These are phyloP conservation scores for Kwoniella heveanensis DNA, from an alignment of 768 basidiomycete species.

Conservation along the genomic window DNA sequence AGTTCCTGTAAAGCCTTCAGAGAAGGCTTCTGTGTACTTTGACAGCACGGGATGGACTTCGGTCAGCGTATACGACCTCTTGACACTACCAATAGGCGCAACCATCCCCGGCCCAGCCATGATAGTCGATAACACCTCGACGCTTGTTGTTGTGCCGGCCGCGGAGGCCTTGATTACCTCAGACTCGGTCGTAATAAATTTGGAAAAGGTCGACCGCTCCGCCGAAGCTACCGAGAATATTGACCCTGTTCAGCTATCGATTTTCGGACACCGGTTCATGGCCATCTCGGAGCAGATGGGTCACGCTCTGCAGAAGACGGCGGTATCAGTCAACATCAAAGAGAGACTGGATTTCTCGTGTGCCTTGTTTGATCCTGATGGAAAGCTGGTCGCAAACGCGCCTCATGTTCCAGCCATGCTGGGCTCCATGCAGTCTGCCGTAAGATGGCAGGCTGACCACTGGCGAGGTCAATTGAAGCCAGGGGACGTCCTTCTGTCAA, in stretches of 20 bases:
- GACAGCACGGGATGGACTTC: neutral
- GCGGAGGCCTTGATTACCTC: conserved; percentile 29
- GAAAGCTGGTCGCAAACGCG: conserved; percentile 89
- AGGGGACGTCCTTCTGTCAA: conserved; percentile 92
- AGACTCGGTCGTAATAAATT: conserved; percentile 40
- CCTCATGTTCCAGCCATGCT: conserved; percentile 54
- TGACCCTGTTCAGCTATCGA: conserved; percentile 64
- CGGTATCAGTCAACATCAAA: conserved; percentile 93
- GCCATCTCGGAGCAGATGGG: conserved; percentile 91
- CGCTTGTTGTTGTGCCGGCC: conserved; percentile 77
- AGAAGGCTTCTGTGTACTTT: neutral
- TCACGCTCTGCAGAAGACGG: conserved; percentile 81
- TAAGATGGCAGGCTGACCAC: conserved; percentile 32
- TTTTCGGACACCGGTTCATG: conserved; percentile 97
- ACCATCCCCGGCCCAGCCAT: conserved; percentile 80
- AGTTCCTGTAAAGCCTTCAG: neutral
- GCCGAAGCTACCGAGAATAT: conserved; percentile 21
- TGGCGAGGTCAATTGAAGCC: conserved; percentile 60
- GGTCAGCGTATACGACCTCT: conserved; percentile 2
- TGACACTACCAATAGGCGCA: conserved; percentile 6
- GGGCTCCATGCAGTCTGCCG: conserved; percentile 39
- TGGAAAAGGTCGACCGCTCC: conserved; percentile 17
- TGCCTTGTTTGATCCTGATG: conserved; percentile 89
- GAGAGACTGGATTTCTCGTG: conserved; percentile 88
- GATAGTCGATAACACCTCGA: conserved; percentile 93